phyloP scores from a whole-genome alignment of 768 basidiomycete species.

The Pisolithus orientalis region DNA sequence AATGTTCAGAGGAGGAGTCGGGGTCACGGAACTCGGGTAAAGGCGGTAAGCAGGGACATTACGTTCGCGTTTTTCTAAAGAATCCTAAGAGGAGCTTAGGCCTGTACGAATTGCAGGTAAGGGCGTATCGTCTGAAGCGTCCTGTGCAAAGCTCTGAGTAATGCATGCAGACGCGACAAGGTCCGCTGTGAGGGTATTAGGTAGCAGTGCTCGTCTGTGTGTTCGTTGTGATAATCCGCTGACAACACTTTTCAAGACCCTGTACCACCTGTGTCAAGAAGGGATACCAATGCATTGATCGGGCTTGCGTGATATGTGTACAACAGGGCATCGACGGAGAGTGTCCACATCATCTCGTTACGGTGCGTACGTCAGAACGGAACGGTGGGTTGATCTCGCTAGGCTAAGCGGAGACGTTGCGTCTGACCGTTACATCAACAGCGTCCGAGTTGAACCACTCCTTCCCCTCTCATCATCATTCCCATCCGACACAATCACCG shows the following conservation, averaged over 20 bases:
- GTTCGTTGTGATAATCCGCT: neutral
- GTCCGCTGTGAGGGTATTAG: conserved; percentile 55
- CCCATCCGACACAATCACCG: conserved; percentile 1
- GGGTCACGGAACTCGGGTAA: conserved; percentile 56
- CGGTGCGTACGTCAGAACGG: conserved; percentile 22
- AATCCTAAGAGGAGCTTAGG: conserved; percentile 31
- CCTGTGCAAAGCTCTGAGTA: conserved; percentile 5
- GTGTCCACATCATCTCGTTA: conserved; percentile 35
- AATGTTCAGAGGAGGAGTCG: conserved; percentile 45
- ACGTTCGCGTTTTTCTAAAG: neutral
- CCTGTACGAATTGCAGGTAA: conserved; percentile 57
- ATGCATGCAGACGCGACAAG: conserved; percentile 47
- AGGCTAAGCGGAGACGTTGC: conserved; percentile 1
- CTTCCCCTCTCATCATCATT: conserved; percentile 6
- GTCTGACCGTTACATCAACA: conserved; percentile 1
- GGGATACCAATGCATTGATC: conserved; percentile 47
- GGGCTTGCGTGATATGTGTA: conserved; percentile 38
- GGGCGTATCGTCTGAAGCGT: conserved; percentile 8
- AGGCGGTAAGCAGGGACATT: conserved; percentile 39
- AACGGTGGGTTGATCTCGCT: conserved; percentile 7
- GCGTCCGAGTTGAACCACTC: conserved; percentile 4
- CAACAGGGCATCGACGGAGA: conserved; percentile 40
- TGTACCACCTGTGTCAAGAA: conserved; percentile 46
- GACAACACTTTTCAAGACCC: conserved; percentile 31
- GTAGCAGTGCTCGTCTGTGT: conserved; percentile 25